Evolutionary conservation across 805 yeast genomes (phyloP).

Genomic region (Nakazawaea ambrosiae): DNA sequence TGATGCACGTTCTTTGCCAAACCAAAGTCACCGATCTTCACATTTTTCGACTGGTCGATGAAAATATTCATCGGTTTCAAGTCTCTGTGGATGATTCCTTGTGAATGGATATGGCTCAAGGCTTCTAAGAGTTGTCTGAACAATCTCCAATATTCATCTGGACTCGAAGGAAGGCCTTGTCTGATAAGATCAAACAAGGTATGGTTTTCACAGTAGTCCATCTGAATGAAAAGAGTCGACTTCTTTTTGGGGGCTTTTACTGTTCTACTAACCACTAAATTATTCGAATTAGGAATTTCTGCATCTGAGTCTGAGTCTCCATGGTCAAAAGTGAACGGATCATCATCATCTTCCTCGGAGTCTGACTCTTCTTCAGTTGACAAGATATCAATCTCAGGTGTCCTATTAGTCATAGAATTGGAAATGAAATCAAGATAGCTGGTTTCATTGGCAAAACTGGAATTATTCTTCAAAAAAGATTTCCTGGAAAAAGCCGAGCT

Average conservation of each 20-base stretch:
- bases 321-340: conserved; percentile 15
- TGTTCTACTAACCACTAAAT: conserved; percentile 1
- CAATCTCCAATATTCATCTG: conserved; percentile 85
- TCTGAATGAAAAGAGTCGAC: conserved; percentile 86
- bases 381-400: conserved; percentile 51
- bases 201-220: conserved; percentile 97
- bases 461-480: conserved; percentile 21
- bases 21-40: conserved; percentile 96
- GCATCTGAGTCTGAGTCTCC: conserved; percentile 12
- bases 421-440: conserved; percentile 62
- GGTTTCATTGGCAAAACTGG: conserved; percentile 12
- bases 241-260: conserved; percentile 23
- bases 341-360: conserved; percentile 17
- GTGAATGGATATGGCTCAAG: conserved; percentile 81
- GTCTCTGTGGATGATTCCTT: conserved; percentile 93
- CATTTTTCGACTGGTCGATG: conserved; percentile 81
- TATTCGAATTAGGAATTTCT: conserved; percentile 6
- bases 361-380: conserved; percentile 24
- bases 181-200: conserved; percentile 79
- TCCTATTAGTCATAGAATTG: conserved; percentile 41
- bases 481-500: background rate
- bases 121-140: conserved; percentile 88
- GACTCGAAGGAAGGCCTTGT: conserved; percentile 61
- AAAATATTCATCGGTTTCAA: conserved; percentile 93
- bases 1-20: conserved; percentile 83